Conservation (phyloP, 306 rosid species). For the Malus domestica region ASM211411v1 NC_041793.1:6999501-7000000, state of each 20-base stretch:
- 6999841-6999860: no score
- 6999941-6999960: no score
- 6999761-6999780: background rate
- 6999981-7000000: no score
- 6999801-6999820: no score
- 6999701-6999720: background rate
- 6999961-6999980: no score
- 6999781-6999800: no score
- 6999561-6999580: background rate
- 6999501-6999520: constrained; percentile 1
- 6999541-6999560: background rate
- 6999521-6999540: background rate
- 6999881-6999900: no score
- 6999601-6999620: constrained; percentile 3
- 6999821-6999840: no score
- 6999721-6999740: background rate
- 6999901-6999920: no score
- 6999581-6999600: background rate
- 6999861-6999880: no score
- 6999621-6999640: background rate
- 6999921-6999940: no score
- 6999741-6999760: background rate
- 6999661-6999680: background rate
- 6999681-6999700: background rate
- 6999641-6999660: background rate